Percentiles rank a stretch among this genome's conserved stretches.
phyloP scores from a whole-genome alignment of 2,329 filamentous ascomycete genomes.

The Hypoxylon sp. region DNA sequence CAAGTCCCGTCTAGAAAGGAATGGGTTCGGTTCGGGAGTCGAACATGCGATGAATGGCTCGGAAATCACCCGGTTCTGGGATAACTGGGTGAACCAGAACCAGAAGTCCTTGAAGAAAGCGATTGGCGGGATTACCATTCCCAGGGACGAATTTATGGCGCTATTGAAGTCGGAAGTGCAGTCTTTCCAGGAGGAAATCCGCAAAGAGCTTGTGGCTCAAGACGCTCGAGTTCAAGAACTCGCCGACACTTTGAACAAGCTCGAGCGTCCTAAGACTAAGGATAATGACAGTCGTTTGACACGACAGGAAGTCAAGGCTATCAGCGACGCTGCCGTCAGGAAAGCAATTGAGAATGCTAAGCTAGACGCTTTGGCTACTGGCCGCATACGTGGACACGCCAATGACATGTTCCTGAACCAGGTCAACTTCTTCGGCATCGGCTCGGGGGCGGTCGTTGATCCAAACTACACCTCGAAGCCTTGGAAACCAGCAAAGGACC shows the following conservation, averaged over 20 bases:
- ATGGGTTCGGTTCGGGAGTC: conserved; percentile 42
- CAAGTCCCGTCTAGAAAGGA: conserved; percentile 58
- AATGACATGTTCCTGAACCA: conserved; percentile 64
- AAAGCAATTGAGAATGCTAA: conserved; percentile 63
- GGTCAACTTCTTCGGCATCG: conserved; percentile 81
- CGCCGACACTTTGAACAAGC: conserved; percentile 52
- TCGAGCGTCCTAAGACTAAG: conserved; percentile 46
- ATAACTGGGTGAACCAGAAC: conserved; percentile 67
- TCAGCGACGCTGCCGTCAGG: conserved; percentile 61
- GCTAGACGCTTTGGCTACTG: conserved; percentile 63
- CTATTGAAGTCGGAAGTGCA: conserved; percentile 54
- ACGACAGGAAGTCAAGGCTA: conserved; percentile 58
- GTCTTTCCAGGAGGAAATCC: conserved; percentile 49
- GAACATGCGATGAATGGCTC: neutral
- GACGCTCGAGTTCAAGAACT: conserved; percentile 42
- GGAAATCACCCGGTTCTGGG: neutral
- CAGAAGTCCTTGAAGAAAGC: conserved; percentile 58
- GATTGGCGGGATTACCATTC: conserved; percentile 51
- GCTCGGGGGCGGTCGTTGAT: conserved; percentile 77
- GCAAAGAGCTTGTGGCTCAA: conserved; percentile 39
- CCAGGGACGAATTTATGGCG: conserved; percentile 54
- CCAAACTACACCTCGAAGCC: conserved; percentile 71
- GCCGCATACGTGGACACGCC: conserved; percentile 63
- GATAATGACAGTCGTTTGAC: conserved; percentile 54
- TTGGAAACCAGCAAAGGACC: conserved; percentile 58